phyloP scores from a whole-genome alignment of 2,329 filamentous ascomycete genomes.

The Diaporthe helianthi region DNA sequence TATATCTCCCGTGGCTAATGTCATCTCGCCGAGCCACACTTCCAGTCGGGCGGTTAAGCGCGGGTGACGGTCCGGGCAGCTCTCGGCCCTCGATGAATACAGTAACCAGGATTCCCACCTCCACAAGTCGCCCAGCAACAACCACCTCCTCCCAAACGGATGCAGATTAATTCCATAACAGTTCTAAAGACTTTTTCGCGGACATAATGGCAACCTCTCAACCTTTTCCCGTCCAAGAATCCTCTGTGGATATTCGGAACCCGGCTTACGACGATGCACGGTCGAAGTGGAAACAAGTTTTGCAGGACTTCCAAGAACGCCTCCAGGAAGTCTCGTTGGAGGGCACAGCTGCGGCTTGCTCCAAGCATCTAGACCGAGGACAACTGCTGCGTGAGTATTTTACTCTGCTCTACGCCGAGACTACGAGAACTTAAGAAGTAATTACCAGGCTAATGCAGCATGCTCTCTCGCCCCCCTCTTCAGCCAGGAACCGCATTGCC shows the following conservation, averaged over 20 bases:
- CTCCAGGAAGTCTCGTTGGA: neutral
- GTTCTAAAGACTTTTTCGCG: no score
- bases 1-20: no score
- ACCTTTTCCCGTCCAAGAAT: neutral
- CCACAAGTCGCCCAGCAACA: no score
- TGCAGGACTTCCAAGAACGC: neutral
- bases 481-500: neutral
- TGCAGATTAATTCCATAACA: no score
- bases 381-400: neutral
- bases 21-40: no score
- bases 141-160: neutral
- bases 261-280: neutral
- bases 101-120: no score
- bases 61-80: no score
- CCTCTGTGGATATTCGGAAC: neutral
- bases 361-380: neutral
- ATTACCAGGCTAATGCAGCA: no score
- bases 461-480: neutral
- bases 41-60: no score
- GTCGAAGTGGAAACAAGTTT: neutral
- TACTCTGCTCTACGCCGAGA: accelerated
- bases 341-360: neutral
- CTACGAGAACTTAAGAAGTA: neutral
- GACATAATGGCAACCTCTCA: neutral
- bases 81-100: neutral